A percentile compares a stretch with the other conserved stretches of the same genome.
Evolutionary conservation across 148 eudicot genomes (phyloP).

Genomic region (Persicaria tinctoria): DNA sequence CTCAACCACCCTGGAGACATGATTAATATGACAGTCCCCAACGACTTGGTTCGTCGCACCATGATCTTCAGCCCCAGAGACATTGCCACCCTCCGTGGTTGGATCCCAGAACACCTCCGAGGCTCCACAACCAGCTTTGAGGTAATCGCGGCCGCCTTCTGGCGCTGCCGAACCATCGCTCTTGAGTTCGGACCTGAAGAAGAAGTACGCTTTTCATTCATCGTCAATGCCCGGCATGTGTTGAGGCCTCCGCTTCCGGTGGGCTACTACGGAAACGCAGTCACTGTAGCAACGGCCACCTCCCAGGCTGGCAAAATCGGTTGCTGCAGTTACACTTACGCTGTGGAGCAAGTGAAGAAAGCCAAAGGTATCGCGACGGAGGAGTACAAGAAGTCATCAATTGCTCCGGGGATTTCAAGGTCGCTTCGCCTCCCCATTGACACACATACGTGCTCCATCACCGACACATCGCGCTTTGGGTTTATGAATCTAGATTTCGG

Average conservation of each 20-base stretch:
- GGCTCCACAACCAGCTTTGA: background rate
- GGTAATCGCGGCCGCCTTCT: constrained; percentile 23
- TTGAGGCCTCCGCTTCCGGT: constrained; percentile 22
- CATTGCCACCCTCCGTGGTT: background rate
- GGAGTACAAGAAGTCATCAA: constrained; percentile 30
- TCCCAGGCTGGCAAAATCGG: constrained; percentile 3
- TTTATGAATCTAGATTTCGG: constrained; percentile 28
- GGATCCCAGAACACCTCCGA: background rate
- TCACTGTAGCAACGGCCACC: constrained; percentile 12
- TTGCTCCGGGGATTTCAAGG: constrained; percentile 27
- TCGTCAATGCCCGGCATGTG: constrained; percentile 19
- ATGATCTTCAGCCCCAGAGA: background rate
- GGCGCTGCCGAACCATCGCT: constrained; percentile 38
- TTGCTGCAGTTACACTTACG: constrained; percentile 12
- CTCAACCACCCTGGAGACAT: too few relatives aligned
- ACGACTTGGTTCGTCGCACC: too few relatives aligned
- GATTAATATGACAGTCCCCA: too few relatives aligned
- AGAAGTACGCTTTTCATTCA: constrained; percentile 20
- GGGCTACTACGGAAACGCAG: constrained; percentile 39
- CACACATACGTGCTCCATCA: constrained; percentile 9
- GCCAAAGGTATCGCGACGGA: constrained; percentile 22
- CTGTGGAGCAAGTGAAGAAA: constrained; percentile 21
- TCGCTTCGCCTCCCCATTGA: constrained; percentile 3
- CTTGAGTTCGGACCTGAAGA: constrained; percentile 30
- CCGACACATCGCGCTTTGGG: constrained; percentile 22